Conservation (phyloP, 2,329 filamentous ascomycete genomes). For the Sclerotinia trifoliorum region DNA sequence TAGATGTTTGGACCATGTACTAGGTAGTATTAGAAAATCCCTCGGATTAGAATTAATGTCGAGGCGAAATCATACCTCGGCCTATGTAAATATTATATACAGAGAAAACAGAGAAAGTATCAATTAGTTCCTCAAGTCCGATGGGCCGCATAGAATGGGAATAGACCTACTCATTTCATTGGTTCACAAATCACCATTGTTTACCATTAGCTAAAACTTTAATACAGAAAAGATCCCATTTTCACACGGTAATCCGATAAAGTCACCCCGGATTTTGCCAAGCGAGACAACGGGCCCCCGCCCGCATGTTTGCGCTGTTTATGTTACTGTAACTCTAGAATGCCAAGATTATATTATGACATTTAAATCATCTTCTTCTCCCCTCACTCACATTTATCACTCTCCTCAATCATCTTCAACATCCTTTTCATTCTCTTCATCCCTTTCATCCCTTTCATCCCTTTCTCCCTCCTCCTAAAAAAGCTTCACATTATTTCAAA, state of each 20-base stretch:
- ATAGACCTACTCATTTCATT: neutral
- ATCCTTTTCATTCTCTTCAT: neutral
- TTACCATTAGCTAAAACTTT: neutral
- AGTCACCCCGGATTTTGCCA: conserved; percentile 23
- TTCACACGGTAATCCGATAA: neutral
- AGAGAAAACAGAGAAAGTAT: no score
- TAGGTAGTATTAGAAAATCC: no score
- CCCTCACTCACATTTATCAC: conserved; percentile 23
- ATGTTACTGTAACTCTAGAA: neutral
- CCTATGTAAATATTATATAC: no score
- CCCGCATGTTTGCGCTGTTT: conserved; percentile 13
- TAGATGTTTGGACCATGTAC: neutral
- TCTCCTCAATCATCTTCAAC: conserved; percentile 11
- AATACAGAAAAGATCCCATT: neutral
- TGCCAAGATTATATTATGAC: conserved; percentile 21
- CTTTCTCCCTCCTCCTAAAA: conserved; percentile 47
- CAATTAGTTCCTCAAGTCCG: no score
- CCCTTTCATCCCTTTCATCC: conserved; percentile 20
- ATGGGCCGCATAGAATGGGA: no score
- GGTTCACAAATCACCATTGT: neutral
- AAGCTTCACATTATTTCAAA: conserved; percentile 60
- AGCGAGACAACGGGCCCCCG: conserved; percentile 16
- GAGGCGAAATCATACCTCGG: no score
- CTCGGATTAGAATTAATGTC: no score
- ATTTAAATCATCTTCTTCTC: conserved; percentile 23